A percentile compares a stretch with the other conserved stretches of the same genome.
phyloP scores from a whole-genome alignment of 768 basidiomycete species.

The Lentinula edodes region DNA sequence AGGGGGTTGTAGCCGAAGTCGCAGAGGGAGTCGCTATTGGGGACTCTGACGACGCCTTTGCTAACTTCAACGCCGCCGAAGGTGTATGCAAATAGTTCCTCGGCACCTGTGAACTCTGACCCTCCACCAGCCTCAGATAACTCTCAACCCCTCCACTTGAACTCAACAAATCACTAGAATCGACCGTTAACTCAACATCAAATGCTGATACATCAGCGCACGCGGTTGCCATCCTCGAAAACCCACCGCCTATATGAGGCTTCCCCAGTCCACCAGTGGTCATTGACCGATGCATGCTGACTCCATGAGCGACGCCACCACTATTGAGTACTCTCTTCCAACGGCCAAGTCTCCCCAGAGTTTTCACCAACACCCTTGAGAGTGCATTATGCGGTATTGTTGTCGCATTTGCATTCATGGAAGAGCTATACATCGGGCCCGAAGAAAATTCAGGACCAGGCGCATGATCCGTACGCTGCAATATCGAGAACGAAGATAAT shows the following conservation, averaged over 20 bases:
- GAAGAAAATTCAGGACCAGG: slow-evolving; percentile 7
- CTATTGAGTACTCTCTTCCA: slow-evolving; percentile 77
- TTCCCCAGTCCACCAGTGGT: not conserved
- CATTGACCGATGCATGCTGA: not conserved
- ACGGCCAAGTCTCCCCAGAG: slow-evolving; percentile 75
- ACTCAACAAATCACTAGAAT: slow-evolving; percentile 53
- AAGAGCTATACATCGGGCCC: slow-evolving; percentile 14
- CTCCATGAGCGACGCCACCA: slow-evolving; percentile 17
- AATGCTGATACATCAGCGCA: slow-evolving; percentile 60
- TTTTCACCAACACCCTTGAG: slow-evolving; percentile 73
- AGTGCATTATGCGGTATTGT: slow-evolving; percentile 58
- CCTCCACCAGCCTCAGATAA: slow-evolving; percentile 55
- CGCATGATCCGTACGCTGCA: slow-evolving; percentile 49
- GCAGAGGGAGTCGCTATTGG: not conserved
- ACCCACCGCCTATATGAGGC: not conserved
- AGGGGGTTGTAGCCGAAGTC: not conserved
- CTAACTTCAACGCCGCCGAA: not conserved
- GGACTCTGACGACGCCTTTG: not conserved
- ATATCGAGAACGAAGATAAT: slow-evolving; percentile 52
- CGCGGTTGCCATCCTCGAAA: slow-evolving; percentile 17
- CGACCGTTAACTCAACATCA: slow-evolving; percentile 55
- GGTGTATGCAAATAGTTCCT: not conserved
- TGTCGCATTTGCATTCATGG: slow-evolving; percentile 28
- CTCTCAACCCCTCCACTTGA: slow-evolving; percentile 61
- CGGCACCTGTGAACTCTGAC: slow-evolving; percentile 7